A percentile compares a stretch with the other conserved stretches of the same genome.
Conservation (phyloP, 345 rosid genomes). For the Melaleuca alternifolia region DNA sequence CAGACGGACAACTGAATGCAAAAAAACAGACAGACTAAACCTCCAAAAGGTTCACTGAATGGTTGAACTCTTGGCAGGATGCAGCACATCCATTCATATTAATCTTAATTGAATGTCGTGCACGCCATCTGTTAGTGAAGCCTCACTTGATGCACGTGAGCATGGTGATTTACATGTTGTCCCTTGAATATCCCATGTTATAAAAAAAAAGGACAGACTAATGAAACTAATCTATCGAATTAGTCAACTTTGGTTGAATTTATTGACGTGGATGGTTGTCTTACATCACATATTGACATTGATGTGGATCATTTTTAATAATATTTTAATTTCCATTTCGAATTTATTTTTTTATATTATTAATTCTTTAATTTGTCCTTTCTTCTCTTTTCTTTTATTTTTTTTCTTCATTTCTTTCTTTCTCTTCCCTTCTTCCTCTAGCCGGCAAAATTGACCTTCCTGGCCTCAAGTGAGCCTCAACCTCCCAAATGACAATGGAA, state of each 20-base stretch:
- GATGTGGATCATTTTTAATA: no score
- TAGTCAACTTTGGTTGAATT: neutral
- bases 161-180: neutral
- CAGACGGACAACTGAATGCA: neutral
- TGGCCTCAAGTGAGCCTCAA: no score
- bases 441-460: no score
- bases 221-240: neutral
- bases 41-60: neutral
- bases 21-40: neutral
- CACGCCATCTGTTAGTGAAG: neutral
- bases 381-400: no score
- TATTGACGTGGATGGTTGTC: no score
- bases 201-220: neutral
- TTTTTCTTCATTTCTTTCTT: no score
- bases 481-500: no score
- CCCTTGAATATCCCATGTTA: neutral
- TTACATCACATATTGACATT: no score
- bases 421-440: no score
- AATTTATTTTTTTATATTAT: no score
- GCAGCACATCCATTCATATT: neutral
- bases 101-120: neutral
- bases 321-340: no score
- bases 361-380: no score
- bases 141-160: neutral
- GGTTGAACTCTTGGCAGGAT: neutral